Evolutionary conservation across 2,329 filamentous ascomycete genomes (phyloP).

Genomic region (Botrytis fabae): DNA sequence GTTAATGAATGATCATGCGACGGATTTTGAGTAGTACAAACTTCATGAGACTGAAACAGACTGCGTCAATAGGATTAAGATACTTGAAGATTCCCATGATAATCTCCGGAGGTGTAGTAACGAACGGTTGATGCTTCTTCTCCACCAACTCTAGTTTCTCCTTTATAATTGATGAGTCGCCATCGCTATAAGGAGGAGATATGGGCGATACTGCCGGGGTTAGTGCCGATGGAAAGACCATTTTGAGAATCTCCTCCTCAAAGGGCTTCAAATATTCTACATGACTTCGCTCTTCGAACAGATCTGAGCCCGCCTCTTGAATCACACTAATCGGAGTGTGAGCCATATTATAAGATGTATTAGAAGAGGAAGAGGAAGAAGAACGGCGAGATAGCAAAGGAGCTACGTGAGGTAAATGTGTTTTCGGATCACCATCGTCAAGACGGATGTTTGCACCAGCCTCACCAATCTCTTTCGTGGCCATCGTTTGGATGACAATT

Average conservation of each 20-base stretch:
- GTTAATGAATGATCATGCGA: not conserved
- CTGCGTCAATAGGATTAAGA: constrained; percentile 31
- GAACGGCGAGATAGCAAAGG: not conserved
- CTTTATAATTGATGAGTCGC: not conserved
- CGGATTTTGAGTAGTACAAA: constrained; percentile 20
- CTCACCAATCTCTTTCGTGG: not conserved
- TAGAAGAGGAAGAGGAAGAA: not conserved
- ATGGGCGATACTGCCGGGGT: not conserved
- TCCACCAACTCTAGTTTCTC: not conserved
- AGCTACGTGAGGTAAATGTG: not conserved
- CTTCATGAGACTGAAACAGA: constrained; percentile 31
- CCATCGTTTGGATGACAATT: not conserved
- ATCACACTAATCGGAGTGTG: not conserved
- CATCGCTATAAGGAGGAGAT: not conserved
- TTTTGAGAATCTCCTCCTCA: constrained; percentile 5
- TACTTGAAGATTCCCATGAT: constrained; percentile 29
- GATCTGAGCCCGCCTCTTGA: not conserved
- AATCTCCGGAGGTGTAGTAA: constrained; percentile 30
- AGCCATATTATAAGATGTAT: not conserved
- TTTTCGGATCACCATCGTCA: not conserved
- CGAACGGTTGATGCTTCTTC: not conserved
- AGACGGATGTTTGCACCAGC: not conserved
- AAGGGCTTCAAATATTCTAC: constrained; percentile 1
- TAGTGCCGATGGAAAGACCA: not conserved
- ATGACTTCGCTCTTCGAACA: not conserved